These are phyloP conservation scores for Colletotrichum navitas DNA, from an alignment of 2,329 filamentous ascomycete species.

Conservation along the genomic window DNA sequence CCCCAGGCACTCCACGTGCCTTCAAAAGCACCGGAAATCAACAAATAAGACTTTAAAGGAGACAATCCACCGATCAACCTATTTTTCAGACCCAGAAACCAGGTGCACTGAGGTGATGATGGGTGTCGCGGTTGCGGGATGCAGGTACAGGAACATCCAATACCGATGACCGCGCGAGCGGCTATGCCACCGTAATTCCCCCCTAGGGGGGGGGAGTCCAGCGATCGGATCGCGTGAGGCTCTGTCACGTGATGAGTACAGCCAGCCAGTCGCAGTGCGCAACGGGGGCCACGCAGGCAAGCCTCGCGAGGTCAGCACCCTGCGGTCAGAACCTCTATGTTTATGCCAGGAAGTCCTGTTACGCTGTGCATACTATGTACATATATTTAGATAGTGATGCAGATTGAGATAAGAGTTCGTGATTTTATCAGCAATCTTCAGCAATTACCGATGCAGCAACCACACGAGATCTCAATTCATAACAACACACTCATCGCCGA, in stretches of 20 bases:
- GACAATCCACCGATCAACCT: not conserved
- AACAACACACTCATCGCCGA: not conserved
- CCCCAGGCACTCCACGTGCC: conserved; percentile 2
- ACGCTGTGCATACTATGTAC: conserved; percentile 5
- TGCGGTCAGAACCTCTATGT: not conserved
- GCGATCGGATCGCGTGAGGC: conserved; percentile 39
- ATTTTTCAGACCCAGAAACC: conserved; percentile 38
- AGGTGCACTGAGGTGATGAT: conserved; percentile 32
- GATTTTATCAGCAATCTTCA: not conserved
- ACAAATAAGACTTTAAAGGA: not conserved
- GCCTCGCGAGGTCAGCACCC: conserved; percentile 8
- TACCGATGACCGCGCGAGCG: conserved; percentile 39
- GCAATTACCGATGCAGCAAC: not conserved
- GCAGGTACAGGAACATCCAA: conserved; percentile 40
- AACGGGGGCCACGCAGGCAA: conserved; percentile 29
- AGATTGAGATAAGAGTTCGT: not conserved
- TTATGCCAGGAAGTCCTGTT: not conserved
- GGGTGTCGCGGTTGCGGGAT: conserved; percentile 24
- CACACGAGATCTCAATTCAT: not conserved
- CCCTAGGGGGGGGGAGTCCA: conserved; percentile 32
- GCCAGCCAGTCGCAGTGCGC: conserved; percentile 20
- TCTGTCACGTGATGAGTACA: conserved; percentile 21
- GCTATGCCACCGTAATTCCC: conserved; percentile 35
- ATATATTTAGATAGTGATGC: not conserved
- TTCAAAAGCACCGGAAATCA: conserved; percentile 25